Conservation (phyloP, 805 yeast species). For the Barnettozyma wickerhamii region DNA sequence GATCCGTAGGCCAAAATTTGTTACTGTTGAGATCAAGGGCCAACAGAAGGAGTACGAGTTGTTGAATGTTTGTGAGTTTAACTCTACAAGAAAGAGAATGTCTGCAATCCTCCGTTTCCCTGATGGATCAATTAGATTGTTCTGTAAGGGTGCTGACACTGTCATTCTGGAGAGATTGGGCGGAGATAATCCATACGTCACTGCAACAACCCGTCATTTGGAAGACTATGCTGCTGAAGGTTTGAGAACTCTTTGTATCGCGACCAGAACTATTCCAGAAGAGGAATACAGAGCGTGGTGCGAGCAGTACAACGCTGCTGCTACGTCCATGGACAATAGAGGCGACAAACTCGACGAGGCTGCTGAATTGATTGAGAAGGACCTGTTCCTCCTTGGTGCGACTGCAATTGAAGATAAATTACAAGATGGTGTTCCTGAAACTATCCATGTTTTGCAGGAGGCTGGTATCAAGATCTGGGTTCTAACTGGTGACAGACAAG, state of each 20-base stretch:
- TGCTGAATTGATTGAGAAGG: constrained; percentile 83
- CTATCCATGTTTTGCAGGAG: constrained; percentile 89
- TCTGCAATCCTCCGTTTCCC: constrained; percentile 92
- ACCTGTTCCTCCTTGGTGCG: constrained; percentile 83
- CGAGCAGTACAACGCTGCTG: constrained; percentile 63
- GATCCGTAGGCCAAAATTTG: constrained; percentile 79
- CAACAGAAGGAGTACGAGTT: constrained; percentile 64
- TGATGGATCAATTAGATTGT: constrained; percentile 82
- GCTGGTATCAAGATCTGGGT: constrained; percentile 99
- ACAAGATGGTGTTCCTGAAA: constrained; percentile 98
- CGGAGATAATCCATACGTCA: constrained; percentile 70
- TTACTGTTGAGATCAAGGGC: constrained; percentile 54
- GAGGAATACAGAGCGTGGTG: constrained; percentile 76
- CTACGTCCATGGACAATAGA: constrained; percentile 76
- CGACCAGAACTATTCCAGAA: constrained; percentile 74
- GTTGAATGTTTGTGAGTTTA: constrained; percentile 90
- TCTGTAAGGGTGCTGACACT: constrained; percentile 97
- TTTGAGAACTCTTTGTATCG: constrained; percentile 88
- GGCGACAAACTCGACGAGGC: constrained; percentile 75
- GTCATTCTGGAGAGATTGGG: constrained; percentile 85
- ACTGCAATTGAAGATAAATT: constrained; percentile 98
- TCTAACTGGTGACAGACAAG: constrained; percentile 96
- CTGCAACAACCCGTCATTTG: constrained; percentile 76
- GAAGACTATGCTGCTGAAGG: constrained; percentile 98
- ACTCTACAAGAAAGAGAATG: constrained; percentile 97